Conservation (phyloP, 1,284 basidiomycete genomes). For the Trichosporon ovoides region DNA sequence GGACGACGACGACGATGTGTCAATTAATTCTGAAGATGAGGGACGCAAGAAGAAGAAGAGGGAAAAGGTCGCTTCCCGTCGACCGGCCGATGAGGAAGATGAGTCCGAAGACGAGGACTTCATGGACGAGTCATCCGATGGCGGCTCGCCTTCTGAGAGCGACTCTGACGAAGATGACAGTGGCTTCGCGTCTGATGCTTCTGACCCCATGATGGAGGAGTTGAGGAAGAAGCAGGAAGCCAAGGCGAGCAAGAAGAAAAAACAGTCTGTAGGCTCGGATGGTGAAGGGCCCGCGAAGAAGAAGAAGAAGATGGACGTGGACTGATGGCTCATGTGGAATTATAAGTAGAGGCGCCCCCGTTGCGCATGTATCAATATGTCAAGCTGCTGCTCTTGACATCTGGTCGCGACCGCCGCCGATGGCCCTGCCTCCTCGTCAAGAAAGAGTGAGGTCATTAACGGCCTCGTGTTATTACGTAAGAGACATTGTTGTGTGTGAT, state of each 20-base stretch:
- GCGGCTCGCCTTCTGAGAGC: slow-evolving; percentile 71
- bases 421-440: background rate
- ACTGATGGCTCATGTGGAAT: slow-evolving; percentile 1
- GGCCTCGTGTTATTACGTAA: slow-evolving; percentile 1
- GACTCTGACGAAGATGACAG: slow-evolving; percentile 59
- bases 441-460: background rate
- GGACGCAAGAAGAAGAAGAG: slow-evolving; percentile 30
- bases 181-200: slow-evolving; percentile 51
- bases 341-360: slow-evolving; percentile 1
- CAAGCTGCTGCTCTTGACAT: background rate
- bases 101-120: slow-evolving; percentile 87
- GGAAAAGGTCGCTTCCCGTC: slow-evolving; percentile 52
- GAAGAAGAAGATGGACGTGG: slow-evolving; percentile 36
- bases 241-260: slow-evolving; percentile 52
- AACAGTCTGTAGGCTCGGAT: slow-evolving; percentile 26
- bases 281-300: slow-evolving; percentile 34
- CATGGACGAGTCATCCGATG: slow-evolving; percentile 72
- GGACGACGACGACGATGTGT: slow-evolving; percentile 55
- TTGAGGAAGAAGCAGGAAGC: slow-evolving; percentile 53
- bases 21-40: slow-evolving; percentile 38
- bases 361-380: slow-evolving; percentile 7
- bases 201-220: slow-evolving; percentile 65
- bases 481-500: background rate
- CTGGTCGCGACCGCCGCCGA: no score
- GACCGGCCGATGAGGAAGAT: slow-evolving; percentile 61